phyloP scores from a whole-genome alignment of 2,329 filamentous ascomycete genomes.

The Colletotrichum sp. region DNA sequence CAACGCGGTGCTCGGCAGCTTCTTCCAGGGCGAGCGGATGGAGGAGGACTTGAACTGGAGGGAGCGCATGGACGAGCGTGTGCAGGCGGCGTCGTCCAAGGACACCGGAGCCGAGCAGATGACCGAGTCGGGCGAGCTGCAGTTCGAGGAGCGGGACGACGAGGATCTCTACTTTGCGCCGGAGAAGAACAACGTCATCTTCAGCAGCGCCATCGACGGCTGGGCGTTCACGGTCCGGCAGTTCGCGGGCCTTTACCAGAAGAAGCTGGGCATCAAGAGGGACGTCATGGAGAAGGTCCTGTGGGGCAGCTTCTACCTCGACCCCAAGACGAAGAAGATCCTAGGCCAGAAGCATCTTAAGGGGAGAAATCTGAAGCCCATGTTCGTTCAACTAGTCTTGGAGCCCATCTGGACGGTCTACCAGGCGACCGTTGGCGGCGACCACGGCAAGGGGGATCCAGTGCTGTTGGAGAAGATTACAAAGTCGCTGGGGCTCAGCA shows the following conservation, averaged over 20 bases:
- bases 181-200: conserved; percentile 98
- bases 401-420: conserved; percentile 98
- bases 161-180: conserved; percentile 98
- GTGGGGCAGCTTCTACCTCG: conserved; percentile 96
- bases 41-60: conserved; percentile 97
- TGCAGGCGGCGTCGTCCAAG: conserved; percentile 58
- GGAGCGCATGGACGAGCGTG: conserved; percentile 86
- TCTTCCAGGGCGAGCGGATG: conserved; percentile 98
- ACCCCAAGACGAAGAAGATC: conserved; percentile 96
- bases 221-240: conserved; percentile 98
- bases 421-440: conserved; percentile 83
- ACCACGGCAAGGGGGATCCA: conserved; percentile 83
- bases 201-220: conserved; percentile 96
- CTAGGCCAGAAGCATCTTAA: conserved; percentile 91
- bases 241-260: conserved; percentile 92
- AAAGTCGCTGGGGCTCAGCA: conserved; percentile 83
- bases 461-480: conserved; percentile 90
- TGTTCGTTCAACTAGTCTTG: conserved; percentile 96
- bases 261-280: conserved; percentile 94
- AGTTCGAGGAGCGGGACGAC: conserved; percentile 91
- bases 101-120: conserved; percentile 41
- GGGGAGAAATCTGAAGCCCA: conserved; percentile 87
- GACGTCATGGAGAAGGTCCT: conserved; percentile 88
- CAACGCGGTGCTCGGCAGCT: conserved; percentile 95
- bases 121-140: conserved; percentile 62